Conservation (phyloP, 495 filamentous ascomycete genomes). For the Alectoria sarmentosa region DNA sequence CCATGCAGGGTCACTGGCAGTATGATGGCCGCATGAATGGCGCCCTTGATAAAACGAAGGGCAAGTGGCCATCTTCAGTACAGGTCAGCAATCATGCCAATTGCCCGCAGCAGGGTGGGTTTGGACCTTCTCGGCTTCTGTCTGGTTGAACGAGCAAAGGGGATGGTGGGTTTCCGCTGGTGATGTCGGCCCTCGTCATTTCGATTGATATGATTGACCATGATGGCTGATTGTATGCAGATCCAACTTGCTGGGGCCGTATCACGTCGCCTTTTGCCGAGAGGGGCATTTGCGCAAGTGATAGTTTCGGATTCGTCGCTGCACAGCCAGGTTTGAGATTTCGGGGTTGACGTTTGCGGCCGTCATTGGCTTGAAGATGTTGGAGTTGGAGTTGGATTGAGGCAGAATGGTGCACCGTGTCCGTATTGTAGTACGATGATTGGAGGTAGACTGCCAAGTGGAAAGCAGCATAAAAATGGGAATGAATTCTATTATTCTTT, state of each 20-base stretch:
- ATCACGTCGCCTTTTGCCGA: not conserved
- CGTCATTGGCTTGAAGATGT: not conserved
- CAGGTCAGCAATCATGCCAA: conserved; percentile 1
- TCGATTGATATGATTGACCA: conserved; percentile 9
- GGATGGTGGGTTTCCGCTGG: conserved; percentile 25
- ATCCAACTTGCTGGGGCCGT: not conserved
- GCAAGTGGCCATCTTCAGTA: conserved; percentile 58
- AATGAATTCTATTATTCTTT: too few species aligned
- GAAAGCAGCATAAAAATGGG: too few species aligned
- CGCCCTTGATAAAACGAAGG: conserved; percentile 68
- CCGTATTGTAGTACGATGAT: too few species aligned
- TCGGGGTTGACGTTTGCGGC: not conserved
- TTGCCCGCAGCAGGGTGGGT: too few species aligned
- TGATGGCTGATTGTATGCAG: not conserved
- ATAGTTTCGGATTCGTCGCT: not conserved
- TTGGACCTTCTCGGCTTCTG: conserved; percentile 27
- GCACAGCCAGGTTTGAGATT: conserved; percentile 1
- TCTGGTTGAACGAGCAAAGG: conserved; percentile 25
- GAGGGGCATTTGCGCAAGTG: not conserved
- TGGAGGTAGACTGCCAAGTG: not conserved
- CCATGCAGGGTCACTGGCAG: conserved; percentile 59
- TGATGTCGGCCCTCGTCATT: conserved; percentile 20
- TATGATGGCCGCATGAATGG: conserved; percentile 60
- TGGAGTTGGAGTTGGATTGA: not conserved
- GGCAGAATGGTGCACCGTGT: too few species aligned